Base-by-base conservation (phyloP, 768 basidiomycete species). In the Rhizopogon vulgaris region DNA sequence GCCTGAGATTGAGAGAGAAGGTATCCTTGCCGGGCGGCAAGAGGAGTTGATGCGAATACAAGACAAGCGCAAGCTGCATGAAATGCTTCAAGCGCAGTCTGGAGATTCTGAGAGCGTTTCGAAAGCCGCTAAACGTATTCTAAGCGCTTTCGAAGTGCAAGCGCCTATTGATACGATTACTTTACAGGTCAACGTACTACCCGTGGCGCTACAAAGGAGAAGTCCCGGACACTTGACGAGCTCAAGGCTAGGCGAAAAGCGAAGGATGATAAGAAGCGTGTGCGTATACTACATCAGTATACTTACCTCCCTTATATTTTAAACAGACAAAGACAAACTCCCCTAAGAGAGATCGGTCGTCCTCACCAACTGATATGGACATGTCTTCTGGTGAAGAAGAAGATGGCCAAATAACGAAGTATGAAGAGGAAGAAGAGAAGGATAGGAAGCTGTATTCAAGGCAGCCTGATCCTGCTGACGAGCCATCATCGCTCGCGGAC, bases 1-100 rank as follows among this genome's bases (percentile, higher is more conserved):
- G 79, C 78, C 85, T 37, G 95, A 98, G 69, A 78, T 96, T 60
- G 87, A 94, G 54, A 83, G 95, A 50, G 95, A 98, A 68, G 82
- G 81, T 32, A 87, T 92, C 46, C 76, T 98, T 18, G 87, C 89
- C 0, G 74, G 81, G 54, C 84, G 95, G 7, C 72, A 80, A 32
- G 94, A 94, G 54, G 83, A 92, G 68, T 80, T 85, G 71, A 87
- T 91, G 66, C 78, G 82, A 56, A 73, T 82, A 43, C 77, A 81
- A 54, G 87, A 91, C 69, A 79, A 82, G 58, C 75, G 79, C 43
- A 78, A 84, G 59, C 70, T 96, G 8, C 82, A 85, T 27, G 79
- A 84, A 61, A 80, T 97, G 78, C 74, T 88, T 38, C 78, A 82
- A 57, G 78, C 81, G 48, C 85, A 87, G 63, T 73, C 73, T 12